Evolutionary conservation across 1,284 basidiomycete genomes (phyloP).

Genomic region (Cystobasidium sp.): DNA sequence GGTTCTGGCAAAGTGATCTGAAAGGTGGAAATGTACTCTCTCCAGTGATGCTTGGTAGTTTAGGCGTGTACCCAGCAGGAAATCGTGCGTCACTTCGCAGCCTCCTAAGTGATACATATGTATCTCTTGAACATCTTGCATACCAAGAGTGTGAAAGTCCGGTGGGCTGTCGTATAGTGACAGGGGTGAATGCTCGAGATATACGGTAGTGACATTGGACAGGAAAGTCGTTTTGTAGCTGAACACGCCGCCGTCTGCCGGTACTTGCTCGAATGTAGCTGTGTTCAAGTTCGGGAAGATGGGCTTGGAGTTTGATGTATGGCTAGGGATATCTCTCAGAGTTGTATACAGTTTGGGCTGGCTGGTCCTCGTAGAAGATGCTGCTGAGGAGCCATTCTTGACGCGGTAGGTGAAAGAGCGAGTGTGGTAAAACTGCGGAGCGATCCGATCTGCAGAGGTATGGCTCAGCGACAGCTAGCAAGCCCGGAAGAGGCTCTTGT

Average conservation of each 20-base stretch:
- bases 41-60: constrained; percentile 2
- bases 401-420: constrained; percentile 9
- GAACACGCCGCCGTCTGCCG: not conserved
- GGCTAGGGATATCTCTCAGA: constrained; percentile 8
- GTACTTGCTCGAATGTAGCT: constrained; percentile 19
- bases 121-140: constrained; percentile 15
- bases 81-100: constrained; percentile 1
- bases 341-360: not conserved
- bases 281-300: constrained; percentile 7
- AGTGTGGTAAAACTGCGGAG: not conserved
- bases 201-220: not conserved
- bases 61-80: not conserved
- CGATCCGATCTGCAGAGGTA: constrained; percentile 1
- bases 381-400: not conserved
- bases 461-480: not conserved
- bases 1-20: constrained; percentile 8
- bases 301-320: not conserved
- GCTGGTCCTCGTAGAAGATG: not conserved
- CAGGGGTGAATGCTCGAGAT: constrained; percentile 4
- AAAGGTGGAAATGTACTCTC: constrained; percentile 1
- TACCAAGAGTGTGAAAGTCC: constrained; percentile 1
- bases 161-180: constrained; percentile 12
- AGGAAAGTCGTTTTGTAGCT: constrained; percentile 15
- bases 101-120: constrained; percentile 18
- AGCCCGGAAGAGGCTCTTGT: no score